These are phyloP conservation scores for Flueggea neowawraea DNA, from an alignment of 441 rosid species.

Conservation along the genomic window DNA sequence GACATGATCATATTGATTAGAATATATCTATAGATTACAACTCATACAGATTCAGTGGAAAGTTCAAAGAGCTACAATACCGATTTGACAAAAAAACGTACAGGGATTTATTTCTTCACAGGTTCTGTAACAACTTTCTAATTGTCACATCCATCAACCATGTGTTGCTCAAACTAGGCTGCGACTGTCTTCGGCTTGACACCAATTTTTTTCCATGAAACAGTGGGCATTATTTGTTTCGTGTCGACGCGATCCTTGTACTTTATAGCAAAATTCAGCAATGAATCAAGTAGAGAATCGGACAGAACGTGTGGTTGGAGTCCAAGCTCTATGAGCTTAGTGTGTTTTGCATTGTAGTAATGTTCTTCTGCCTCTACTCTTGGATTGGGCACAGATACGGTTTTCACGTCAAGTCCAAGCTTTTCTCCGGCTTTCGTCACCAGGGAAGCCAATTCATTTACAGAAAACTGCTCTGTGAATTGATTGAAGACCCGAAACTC, in stretches of 20 bases:
- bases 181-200: constrained; percentile 69
- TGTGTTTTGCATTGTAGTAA: constrained; percentile 96
- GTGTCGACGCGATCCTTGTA: constrained; percentile 78
- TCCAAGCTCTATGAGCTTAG: constrained; percentile 89
- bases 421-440: constrained; percentile 83
- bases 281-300: constrained; percentile 86
- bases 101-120: not conserved
- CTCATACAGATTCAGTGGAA: not conserved
- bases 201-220: constrained; percentile 89
- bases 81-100: not conserved
- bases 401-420: constrained; percentile 74
- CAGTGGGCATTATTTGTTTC: constrained; percentile 91
- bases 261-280: constrained; percentile 77
- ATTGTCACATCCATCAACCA: not conserved
- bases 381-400: constrained; percentile 79
- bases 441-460: constrained; percentile 80
- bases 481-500: constrained; percentile 95
- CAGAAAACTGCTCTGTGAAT: constrained; percentile 94
- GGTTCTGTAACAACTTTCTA: not conserved
- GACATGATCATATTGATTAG: too few relatives aligned
- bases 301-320: constrained; percentile 86
- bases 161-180: constrained; percentile 21
- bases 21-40: not conserved
- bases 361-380: constrained; percentile 98
- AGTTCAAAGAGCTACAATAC: constrained; percentile 1